Evolutionary conservation across 2,329 filamentous ascomycete species (phyloP).

Genomic region (Pseudogymnoascus sp.): DNA sequence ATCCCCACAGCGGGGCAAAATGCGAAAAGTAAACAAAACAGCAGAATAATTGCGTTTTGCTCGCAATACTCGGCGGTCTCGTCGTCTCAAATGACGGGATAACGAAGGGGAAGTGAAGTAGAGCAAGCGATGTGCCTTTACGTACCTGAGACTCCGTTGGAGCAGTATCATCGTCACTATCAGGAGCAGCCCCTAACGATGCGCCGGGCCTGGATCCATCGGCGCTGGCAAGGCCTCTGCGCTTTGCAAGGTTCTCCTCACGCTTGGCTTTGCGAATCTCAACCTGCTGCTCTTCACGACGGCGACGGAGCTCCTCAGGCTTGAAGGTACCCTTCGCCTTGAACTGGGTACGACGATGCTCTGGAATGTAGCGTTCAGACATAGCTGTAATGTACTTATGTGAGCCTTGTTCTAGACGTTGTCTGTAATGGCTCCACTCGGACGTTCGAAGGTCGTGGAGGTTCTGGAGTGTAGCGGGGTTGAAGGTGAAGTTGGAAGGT

Average conservation of each 20-base stretch:
- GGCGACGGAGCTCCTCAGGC: constrained; percentile 95
- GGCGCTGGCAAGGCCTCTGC: constrained; percentile 81
- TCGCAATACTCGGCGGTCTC: not conserved
- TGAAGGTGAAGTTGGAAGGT: constrained; percentile 8
- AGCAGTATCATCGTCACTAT: constrained; percentile 94
- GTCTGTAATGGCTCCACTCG: constrained; percentile 7
- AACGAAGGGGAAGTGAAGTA: not conserved
- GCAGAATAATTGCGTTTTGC: constrained; percentile 1
- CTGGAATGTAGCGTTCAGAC: constrained; percentile 98
- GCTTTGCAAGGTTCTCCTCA: constrained; percentile 97
- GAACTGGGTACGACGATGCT: constrained; percentile 98
- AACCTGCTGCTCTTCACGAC: constrained; percentile 97
- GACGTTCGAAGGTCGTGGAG: constrained; percentile 4
- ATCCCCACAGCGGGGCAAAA: constrained; percentile 9
- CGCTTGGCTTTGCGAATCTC: constrained; percentile 98
- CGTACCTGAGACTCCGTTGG: constrained; percentile 95
- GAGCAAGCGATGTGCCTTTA: constrained; percentile 16
- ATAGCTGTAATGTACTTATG: constrained; percentile 41
- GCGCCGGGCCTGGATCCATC: constrained; percentile 66
- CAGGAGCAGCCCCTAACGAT: constrained; percentile 76
- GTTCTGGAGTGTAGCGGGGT: constrained; percentile 2
- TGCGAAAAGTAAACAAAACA: constrained; percentile 10
- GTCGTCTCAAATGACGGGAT: not conserved
- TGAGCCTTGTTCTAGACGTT: constrained; percentile 6
- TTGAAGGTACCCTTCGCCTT: constrained; percentile 99